Conservation (phyloP, 768 basidiomycete species). For the Termitomyces sp. region DNA sequence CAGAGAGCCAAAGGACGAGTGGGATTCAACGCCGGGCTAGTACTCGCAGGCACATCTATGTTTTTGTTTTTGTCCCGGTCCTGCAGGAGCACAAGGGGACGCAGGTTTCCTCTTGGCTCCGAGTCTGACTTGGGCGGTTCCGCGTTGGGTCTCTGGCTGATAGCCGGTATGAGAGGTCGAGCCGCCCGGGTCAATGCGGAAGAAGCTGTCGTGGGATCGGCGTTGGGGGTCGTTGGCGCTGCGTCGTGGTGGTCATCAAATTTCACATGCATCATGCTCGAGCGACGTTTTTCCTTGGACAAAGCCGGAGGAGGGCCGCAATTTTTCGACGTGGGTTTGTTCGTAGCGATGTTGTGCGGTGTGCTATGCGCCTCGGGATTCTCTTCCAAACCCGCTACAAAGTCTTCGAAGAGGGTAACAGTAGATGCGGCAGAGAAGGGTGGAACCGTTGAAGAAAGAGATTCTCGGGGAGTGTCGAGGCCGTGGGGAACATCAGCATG, state of each 20-base stretch:
- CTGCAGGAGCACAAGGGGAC: slow-evolving; percentile 58
- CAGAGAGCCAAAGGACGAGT: slow-evolving; percentile 54
- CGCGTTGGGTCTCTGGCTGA: slow-evolving; percentile 32
- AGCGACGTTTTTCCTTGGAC: slow-evolving; percentile 36
- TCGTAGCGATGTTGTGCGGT: slow-evolving; percentile 44
- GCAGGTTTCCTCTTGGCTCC: slow-evolving; percentile 44
- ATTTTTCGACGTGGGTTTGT: slow-evolving; percentile 25
- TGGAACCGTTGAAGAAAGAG: slow-evolving; percentile 33
- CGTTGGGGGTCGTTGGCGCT: slow-evolving; percentile 17
- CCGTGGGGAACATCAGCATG: slow-evolving; percentile 46
- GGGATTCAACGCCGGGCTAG: slow-evolving; percentile 14
- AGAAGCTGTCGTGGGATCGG: slow-evolving; percentile 21
- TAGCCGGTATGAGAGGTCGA: slow-evolving; percentile 48
- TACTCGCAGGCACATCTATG: too few relatives aligned
- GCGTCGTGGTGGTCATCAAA: slow-evolving; percentile 37
- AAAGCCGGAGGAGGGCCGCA: slow-evolving; percentile 33
- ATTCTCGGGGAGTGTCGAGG: slow-evolving; percentile 47
- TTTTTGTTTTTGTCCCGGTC: slow-evolving; percentile 49
- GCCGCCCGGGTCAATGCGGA: slow-evolving; percentile 41
- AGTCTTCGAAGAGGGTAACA: slow-evolving; percentile 54
- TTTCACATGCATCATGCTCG: slow-evolving; percentile 63
- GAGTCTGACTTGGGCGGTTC: slow-evolving; percentile 19
- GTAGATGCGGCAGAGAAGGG: slow-evolving; percentile 56
- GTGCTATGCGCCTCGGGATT: slow-evolving; percentile 61
- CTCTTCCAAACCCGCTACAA: slow-evolving; percentile 34